Evolutionary conservation across 2,329 filamentous ascomycete species (phyloP), one percentile per base, ranked within the genome.

Genomic region (Zalaria sp.): DNA sequence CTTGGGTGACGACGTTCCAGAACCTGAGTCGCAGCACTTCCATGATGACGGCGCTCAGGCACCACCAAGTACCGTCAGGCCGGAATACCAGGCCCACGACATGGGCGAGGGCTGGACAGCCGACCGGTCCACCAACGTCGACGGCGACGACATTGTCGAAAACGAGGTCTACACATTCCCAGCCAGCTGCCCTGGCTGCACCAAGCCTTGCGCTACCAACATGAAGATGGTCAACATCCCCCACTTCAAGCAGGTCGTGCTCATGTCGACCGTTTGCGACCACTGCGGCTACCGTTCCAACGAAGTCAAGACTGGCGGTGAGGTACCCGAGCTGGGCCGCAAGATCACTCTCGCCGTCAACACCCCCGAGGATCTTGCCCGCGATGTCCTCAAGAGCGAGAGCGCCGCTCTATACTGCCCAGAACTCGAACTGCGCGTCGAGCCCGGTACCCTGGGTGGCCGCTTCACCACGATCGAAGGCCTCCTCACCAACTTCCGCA

Each of bases 221-320:
- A 95, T 95, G 86, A 94, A 95, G 69, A 93, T 94, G 81, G 86
- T 96, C 43, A 86, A 93, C 55, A 95, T 98, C 47, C 91, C 91
- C 1, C 83, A 94, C 65, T 98, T 98, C 69, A 93, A 95, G 66
- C 85, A 96, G 57, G 91, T 98, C 3, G 80, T 95, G 34, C 72
- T 98, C 53, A 96, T 94, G 84, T 88, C 81, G 52, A 96, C 89
- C 2, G 80, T 86, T 27, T 98, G 91, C 64, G 81, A 89, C 27
- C 73, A 81, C 60, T 98, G 91, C 59, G 89, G 89, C 44, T 61
- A 96, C 68, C 81, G 86, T 47, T 91, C 83, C 52, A 96, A 93
- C 62, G 91, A 98, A 60, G 86, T 98, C 58, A 96, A 96, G 72
- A 96, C 91, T 1, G 91, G 91, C 49, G 91, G 91, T 42, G 88